Base-by-base conservation (phyloP, 176 grass and related monocot species). In the Bromus sterilis region DNA sequence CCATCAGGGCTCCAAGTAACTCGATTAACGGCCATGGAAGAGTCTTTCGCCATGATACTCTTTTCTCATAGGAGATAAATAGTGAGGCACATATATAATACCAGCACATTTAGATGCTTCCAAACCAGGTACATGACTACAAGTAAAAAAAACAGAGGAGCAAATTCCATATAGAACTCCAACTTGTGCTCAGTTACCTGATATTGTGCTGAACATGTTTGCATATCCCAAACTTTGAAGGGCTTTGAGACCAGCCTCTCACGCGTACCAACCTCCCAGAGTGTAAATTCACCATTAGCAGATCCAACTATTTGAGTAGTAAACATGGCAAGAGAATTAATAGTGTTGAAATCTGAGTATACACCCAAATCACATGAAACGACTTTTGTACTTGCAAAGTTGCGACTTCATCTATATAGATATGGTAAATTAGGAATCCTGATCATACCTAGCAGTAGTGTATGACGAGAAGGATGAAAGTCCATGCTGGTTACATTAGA, bases 1-100 rank as follows among this genome's bases (percentile, higher is more conserved):
- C 90, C 95, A 77, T 98, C 90, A 89, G 95, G 92, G 80, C 82
- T 95, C 95, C 95, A 98, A 20, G 86, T 80, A 86, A 98, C 92
- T 83, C 82, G 86, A 85, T 79, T 98, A 71, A 92, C 83, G 74
- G 90, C 86, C 61, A 95, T 90, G 14, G 90, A 80, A 24, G 84
- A 41, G 32, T 95, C 95, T 89, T 98, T 98, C 12, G 43, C 71
- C 32, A 86, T 16, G 46, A 59, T 60, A 82, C 36, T 89, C 95
- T 98, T 66, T 56, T 73, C 72, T 86, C 24, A 82, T 30, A 75
- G 66, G 46, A 75, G 15, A 44, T 75, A 64, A 87, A 83, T 26
- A 85, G 63, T 59, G 31, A 80, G 51, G 4, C 18, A 72, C 32
- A 77, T 30, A 42, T 30, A 44, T 14, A 65, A 62, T 59, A 91